Conservation (phyloP, 2,329 filamentous ascomycete species). For the Talaromyces rugulosus region DNA sequence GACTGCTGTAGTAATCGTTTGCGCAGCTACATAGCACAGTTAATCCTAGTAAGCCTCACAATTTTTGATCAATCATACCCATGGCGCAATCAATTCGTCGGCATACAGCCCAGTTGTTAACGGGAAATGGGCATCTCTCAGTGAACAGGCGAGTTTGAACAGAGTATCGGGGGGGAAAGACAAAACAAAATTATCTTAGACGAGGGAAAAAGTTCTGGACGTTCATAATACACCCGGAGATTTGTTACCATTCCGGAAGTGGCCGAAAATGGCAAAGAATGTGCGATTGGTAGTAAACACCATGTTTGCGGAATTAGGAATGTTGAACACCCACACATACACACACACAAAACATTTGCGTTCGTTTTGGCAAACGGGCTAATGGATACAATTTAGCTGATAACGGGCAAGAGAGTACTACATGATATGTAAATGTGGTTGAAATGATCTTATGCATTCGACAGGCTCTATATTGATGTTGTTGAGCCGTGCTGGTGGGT, state of each 20-base stretch:
- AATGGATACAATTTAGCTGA: too few relatives aligned
- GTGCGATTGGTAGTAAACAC: constrained; percentile 5
- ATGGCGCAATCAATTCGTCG: not conserved
- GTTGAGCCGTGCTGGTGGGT: not conserved
- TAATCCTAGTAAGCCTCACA: not conserved
- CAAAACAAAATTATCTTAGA: not conserved
- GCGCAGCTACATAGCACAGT: constrained; percentile 3
- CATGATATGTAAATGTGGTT: too few relatives aligned
- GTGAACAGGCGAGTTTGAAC: not conserved
- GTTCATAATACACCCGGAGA: constrained; percentile 5
- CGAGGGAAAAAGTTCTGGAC: not conserved
- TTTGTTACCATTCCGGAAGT: constrained; percentile 12
- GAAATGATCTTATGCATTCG: not conserved
- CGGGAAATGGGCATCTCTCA: not conserved
- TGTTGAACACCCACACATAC: not conserved
- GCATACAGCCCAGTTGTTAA: not conserved
- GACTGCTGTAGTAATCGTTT: constrained; percentile 25
- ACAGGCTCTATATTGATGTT: not conserved
- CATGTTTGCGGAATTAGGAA: constrained; percentile 14
- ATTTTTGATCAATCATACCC: not conserved
- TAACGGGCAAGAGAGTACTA: too few relatives aligned
- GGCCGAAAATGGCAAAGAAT: constrained; percentile 13
- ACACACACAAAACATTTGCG: not conserved
- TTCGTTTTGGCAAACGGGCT: not conserved
- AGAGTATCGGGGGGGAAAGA: not conserved